Evolutionary conservation across 2,329 filamentous ascomycete species (phyloP).

Genomic region (Penicillium brevicompactum): DNA sequence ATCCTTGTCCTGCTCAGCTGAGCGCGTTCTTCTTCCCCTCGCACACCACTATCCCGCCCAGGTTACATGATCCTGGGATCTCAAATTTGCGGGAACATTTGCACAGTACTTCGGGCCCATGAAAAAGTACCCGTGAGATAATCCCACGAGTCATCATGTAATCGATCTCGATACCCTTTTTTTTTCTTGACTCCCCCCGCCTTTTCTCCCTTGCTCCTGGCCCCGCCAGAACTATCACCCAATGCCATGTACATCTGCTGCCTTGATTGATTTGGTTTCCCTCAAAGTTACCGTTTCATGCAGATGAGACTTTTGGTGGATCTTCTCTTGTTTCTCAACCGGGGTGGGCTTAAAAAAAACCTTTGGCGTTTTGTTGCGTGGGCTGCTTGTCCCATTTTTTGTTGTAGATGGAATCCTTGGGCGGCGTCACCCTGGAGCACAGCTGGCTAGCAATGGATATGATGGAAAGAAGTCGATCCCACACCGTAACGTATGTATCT

Average conservation of each 20-base stretch:
- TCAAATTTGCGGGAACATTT: constrained; percentile 10
- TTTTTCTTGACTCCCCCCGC: constrained; percentile 9
- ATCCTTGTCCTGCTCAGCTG: constrained; percentile 84
- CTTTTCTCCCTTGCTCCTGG: constrained; percentile 24
- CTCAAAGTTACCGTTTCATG: constrained; percentile 17
- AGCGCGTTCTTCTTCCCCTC: constrained; percentile 23
- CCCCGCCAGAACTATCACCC: constrained; percentile 12
- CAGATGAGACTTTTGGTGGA: constrained; percentile 7
- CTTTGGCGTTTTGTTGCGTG: constrained; percentile 20
- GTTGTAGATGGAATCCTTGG: constrained; percentile 18
- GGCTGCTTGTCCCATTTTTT: constrained; percentile 15
- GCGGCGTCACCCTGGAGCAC: constrained; percentile 23
- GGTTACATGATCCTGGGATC: constrained; percentile 15
- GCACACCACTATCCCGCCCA: constrained; percentile 15
- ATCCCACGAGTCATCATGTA: constrained; percentile 18
- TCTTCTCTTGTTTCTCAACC: constrained; percentile 7
- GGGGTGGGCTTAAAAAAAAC: constrained; percentile 14
- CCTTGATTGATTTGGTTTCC: background rate
- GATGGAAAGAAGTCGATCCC: constrained; percentile 2
- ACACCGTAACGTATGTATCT: background rate
- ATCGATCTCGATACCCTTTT: constrained; percentile 35
- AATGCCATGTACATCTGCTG: background rate
- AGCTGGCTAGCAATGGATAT: constrained; percentile 21
- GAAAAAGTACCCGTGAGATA: constrained; percentile 4
- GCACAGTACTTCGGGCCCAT: constrained; percentile 13